Percentiles rank a stretch among this genome's conserved stretches.
These are phyloP conservation scores for Eucalyptus dawsonii DNA, from an alignment of 345 rosid species.

Conservation along the genomic window DNA sequence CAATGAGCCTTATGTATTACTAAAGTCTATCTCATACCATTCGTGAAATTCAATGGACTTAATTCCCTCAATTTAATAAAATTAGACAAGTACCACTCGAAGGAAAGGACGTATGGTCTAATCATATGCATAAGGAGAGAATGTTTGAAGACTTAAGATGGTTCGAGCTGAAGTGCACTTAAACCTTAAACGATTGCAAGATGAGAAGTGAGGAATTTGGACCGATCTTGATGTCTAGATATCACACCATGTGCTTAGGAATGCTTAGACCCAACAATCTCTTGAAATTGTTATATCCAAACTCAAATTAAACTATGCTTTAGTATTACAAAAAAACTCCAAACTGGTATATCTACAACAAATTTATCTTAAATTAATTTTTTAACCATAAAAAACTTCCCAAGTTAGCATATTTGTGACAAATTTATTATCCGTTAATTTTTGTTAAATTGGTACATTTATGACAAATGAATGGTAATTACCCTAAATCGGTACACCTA, in stretches of 20 bases:
- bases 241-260: neutral
- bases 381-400: accelerated
- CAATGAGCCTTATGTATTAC: neutral
- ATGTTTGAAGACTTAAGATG: neutral
- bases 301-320: neutral
- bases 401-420: accelerated
- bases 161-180: neutral
- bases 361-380: accelerated
- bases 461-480: accelerated
- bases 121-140: neutral
- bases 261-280: neutral
- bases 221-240: neutral
- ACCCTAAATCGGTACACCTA: accelerated
- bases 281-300: neutral
- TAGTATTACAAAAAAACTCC: too few species aligned
- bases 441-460: accelerated
- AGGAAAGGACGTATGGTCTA: neutral
- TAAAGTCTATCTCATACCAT: neutral
- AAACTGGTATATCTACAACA: accelerated
- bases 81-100: neutral
- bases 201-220: neutral
- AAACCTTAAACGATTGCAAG: neutral
- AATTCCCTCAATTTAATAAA: neutral
- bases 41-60: neutral
- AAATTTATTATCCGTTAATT: accelerated